A percentile compares a stretch with the other conserved stretches of the same genome.
phyloP scores from a whole-genome alignment of 306 rosid species.

The Lagenaria siceraria region DNA sequence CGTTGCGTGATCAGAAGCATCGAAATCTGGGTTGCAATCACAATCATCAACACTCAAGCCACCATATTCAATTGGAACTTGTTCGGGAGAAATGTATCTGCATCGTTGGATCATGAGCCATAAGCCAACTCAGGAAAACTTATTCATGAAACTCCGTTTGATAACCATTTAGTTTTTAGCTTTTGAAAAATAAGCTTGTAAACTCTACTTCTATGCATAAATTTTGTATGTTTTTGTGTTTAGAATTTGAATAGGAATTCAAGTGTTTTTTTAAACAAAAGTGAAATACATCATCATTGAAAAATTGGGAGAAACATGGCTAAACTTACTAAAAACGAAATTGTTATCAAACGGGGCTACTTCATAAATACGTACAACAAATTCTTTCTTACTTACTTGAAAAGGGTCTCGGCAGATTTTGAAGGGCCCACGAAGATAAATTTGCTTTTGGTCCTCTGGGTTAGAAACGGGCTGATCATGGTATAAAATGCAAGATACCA shows the following conservation, averaged over 20 bases:
- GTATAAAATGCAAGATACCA: conserved; percentile 50
- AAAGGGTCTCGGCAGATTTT: conserved; percentile 35
- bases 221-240: too few species aligned
- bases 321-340: too few species aligned
- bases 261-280: too few species aligned
- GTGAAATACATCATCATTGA: too few species aligned
- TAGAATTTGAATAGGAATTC: too few species aligned
- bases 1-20: conserved; percentile 42
- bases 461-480: conserved; percentile 40
- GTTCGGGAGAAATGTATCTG: conserved; percentile 81
- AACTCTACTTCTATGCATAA: too few species aligned
- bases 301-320: too few species aligned
- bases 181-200: too few species aligned
- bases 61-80: conserved; percentile 80
- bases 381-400: conserved; percentile 46
- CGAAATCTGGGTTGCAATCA: conserved; percentile 88
- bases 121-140: neutral
- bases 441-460: conserved; percentile 54
- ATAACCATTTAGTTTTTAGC: too few species aligned
- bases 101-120: neutral
- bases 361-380: neutral
- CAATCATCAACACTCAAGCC: conserved; percentile 86
- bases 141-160: too few species aligned
- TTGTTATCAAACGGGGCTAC: too few species aligned
- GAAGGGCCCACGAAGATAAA: conserved; percentile 33